Percentiles rank a stretch among this genome's conserved stretches.
Conservation (phyloP, 163 green algal species). For the Prototheca cutis region DNA sequence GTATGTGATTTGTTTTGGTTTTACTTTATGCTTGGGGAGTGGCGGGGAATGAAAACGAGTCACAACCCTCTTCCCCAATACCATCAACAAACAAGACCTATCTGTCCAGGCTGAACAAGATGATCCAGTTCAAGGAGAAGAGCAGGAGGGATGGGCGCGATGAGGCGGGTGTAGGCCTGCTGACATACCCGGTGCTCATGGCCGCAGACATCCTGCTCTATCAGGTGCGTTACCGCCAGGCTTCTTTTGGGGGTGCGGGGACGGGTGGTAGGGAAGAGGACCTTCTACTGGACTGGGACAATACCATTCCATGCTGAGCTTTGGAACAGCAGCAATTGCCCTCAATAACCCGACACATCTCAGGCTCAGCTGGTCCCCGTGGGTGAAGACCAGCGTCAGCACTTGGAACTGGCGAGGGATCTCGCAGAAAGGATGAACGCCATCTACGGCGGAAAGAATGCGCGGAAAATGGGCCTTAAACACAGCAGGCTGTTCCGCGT, state of each 20-base stretch:
- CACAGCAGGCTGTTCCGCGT: constrained; percentile 40
- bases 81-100: no score
- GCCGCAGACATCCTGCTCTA: constrained; percentile 99
- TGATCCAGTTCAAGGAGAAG: constrained; percentile 97
- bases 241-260: no score
- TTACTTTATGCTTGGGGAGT: neutral
- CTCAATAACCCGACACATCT: neutral
- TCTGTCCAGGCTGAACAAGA: constrained; percentile 68
- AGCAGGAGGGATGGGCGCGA: constrained; percentile 63
- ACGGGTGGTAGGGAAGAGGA: no score
- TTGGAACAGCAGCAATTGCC: no score
- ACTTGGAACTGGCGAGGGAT: constrained; percentile 94
- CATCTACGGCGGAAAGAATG: constrained; percentile 77
- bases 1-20: neutral
- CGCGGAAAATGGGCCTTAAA: constrained; percentile 90
- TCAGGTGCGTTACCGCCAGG: no score
- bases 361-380: constrained; percentile 93
- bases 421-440: constrained; percentile 86
- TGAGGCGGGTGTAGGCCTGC: constrained; percentile 79
- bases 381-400: constrained; percentile 95
- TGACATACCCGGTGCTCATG: constrained; percentile 99
- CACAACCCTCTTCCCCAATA: no score
- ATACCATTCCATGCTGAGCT: no score
- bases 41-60: no score
- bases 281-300: no score